Conservation (phyloP, 129 eudicot genomes). For the Lactuca saligna region DNA sequence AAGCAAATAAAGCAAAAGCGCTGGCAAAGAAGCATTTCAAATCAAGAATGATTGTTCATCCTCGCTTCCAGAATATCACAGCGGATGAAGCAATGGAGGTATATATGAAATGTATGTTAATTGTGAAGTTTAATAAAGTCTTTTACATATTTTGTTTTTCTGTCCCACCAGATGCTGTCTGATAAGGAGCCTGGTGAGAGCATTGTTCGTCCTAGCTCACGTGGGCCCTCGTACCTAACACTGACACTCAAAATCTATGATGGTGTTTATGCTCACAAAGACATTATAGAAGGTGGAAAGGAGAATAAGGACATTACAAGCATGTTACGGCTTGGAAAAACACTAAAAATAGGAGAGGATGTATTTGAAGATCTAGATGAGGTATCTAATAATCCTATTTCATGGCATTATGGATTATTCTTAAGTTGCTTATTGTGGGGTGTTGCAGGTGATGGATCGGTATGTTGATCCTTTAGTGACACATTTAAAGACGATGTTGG, state of each 20-base stretch:
- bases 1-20: slow-evolving; percentile 74
- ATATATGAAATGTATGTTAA: slow-evolving; percentile 22
- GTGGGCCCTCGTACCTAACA: slow-evolving; percentile 80
- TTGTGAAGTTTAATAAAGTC: not conserved
- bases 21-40: slow-evolving; percentile 86
- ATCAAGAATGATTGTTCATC: slow-evolving; percentile 90
- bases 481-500: slow-evolving; percentile 78
- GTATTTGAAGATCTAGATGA: slow-evolving; percentile 95
- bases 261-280: slow-evolving; percentile 88
- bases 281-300: slow-evolving; percentile 89
- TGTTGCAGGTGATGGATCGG: slow-evolving; percentile 81
- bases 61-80: slow-evolving; percentile 87
- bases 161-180: slow-evolving; percentile 49
- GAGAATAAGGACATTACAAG: slow-evolving; percentile 90
- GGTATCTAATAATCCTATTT: slow-evolving; percentile 30
- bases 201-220: slow-evolving; percentile 91
- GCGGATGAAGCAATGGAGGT: slow-evolving; percentile 96
- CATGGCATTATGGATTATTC: too few relatives aligned
- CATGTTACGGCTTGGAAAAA: slow-evolving; percentile 83
- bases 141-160: not conserved
- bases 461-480: slow-evolving; percentile 91
- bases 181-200: slow-evolving; percentile 98
- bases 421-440: too few relatives aligned
- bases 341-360: slow-evolving; percentile 82
- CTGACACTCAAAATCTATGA: slow-evolving; percentile 83